A percentile compares a stretch with the other conserved stretches of the same genome.
These are phyloP conservation scores for Geosmithia flava DNA, from an alignment of 2,329 filamentous ascomycete species.

Conservation along the genomic window DNA sequence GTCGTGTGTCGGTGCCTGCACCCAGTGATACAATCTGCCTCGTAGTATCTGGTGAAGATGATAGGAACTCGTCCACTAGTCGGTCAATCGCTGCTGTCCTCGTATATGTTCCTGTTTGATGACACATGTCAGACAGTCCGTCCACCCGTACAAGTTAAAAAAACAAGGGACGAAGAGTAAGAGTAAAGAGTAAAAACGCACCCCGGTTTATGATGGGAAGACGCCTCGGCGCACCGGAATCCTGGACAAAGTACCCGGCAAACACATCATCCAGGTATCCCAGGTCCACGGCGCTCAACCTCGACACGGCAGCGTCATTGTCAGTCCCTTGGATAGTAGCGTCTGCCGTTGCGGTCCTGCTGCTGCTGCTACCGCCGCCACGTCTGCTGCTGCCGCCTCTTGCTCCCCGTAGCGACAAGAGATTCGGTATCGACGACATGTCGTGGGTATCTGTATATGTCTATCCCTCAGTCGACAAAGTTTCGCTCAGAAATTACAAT, in stretches of 20 bases:
- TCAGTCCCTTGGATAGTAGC: conserved; percentile 78
- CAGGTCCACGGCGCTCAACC: conserved; percentile 74
- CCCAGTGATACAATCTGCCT: conserved; percentile 86
- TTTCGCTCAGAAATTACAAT: not conserved
- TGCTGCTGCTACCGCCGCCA: conserved; percentile 20
- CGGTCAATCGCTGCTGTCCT: conserved; percentile 73
- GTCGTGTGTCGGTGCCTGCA: conserved; percentile 85
- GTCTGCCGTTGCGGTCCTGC: conserved; percentile 35
- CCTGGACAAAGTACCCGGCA: conserved; percentile 55
- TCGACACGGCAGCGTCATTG: conserved; percentile 77
- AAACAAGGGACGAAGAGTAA: not conserved
- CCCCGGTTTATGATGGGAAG: conserved; percentile 93
- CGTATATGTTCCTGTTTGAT: conserved; percentile 70
- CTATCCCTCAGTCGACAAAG: too few relatives aligned
- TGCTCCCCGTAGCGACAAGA: conserved; percentile 43
- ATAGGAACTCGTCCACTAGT: conserved; percentile 62
- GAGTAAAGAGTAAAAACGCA: conserved; percentile 23
- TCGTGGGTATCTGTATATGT: not conserved
- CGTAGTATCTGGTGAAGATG: conserved; percentile 7
- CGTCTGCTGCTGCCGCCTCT: conserved; percentile 23
- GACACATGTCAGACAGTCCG: too few relatives aligned
- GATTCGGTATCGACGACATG: conserved; percentile 60
- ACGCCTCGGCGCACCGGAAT: conserved; percentile 39
- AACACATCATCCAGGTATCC: conserved; percentile 80
- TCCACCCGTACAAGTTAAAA: not conserved